Conservation (phyloP, 2,329 filamentous ascomycete genomes). For the Verticillium nonalfalfae region DNA sequence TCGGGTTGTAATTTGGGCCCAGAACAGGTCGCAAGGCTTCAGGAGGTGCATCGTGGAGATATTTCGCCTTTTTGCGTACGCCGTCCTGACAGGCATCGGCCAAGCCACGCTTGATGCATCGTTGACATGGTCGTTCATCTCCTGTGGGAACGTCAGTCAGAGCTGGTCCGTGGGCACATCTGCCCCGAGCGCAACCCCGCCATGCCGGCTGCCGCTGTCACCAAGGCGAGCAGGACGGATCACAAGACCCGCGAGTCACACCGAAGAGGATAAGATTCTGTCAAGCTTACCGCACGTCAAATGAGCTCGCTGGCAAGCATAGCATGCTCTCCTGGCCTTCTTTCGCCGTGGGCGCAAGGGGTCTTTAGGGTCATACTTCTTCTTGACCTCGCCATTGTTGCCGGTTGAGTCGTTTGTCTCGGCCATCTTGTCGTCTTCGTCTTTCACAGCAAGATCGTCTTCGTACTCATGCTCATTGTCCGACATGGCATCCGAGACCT, state of each 20-base stretch:
- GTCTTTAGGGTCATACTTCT: conserved; percentile 79
- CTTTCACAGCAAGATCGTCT: conserved; percentile 36
- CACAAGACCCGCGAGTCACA: not conserved
- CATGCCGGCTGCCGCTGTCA: not conserved
- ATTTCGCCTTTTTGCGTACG: conserved; percentile 97
- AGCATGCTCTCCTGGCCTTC: conserved; percentile 93
- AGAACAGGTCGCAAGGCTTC: conserved; percentile 85
- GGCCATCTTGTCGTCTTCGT: conserved; percentile 47
- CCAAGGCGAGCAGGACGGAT: not conserved
- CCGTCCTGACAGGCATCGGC: conserved; percentile 92
- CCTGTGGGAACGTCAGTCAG: conserved; percentile 43
- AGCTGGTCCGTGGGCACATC: conserved; percentile 1
- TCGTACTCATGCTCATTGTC: conserved; percentile 53
- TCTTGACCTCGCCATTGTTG: conserved; percentile 49
- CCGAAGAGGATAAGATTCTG: not conserved
- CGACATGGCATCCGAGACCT: conserved; percentile 53
- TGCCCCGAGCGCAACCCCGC: not conserved
- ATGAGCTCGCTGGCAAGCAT: conserved; percentile 94
- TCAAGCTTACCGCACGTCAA: conserved; percentile 86
- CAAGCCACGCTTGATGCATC: conserved; percentile 89
- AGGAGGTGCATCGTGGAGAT: conserved; percentile 90
- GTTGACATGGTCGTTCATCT: conserved; percentile 87
- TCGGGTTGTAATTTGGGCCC: conserved; percentile 62
- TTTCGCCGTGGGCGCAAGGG: conserved; percentile 84
- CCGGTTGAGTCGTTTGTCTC: conserved; percentile 35